phyloP scores from a whole-genome alignment of 2,329 filamentous ascomycete species.

The Aspergillus japonicus region DNA sequence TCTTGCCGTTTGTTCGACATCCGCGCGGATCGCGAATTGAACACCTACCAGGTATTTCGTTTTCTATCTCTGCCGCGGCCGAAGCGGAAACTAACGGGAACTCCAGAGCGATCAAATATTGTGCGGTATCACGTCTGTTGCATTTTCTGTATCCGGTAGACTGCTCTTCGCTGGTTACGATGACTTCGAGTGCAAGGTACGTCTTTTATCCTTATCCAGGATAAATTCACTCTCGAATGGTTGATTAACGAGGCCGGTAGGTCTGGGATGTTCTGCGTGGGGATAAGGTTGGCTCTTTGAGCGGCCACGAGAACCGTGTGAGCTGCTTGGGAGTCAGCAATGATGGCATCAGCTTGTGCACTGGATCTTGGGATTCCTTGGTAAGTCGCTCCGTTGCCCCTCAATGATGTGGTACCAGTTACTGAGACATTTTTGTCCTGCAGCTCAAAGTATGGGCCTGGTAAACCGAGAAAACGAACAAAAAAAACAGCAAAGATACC shows the following conservation, averaged over 20 bases:
- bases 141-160: slow-evolving; percentile 93
- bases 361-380: slow-evolving; percentile 98
- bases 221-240: background rate
- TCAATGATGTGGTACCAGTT: background rate
- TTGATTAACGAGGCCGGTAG: slow-evolving; percentile 50
- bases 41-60: slow-evolving; percentile 58
- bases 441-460: slow-evolving; percentile 88
- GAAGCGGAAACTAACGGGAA: slow-evolving; percentile 8
- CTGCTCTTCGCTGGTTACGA: slow-evolving; percentile 96
- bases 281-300: slow-evolving; percentile 93
- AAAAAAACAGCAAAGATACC: slow-evolving; percentile 37
- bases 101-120: slow-evolving; percentile 89
- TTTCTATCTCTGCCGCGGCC: background rate
- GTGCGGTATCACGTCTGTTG: slow-evolving; percentile 96
- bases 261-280: slow-evolving; percentile 97
- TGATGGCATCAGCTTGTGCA: slow-evolving; percentile 98
- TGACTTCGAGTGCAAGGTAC: slow-evolving; percentile 99
- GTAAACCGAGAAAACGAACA: slow-evolving; percentile 45
- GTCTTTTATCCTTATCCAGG: slow-evolving; percentile 25
- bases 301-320: slow-evolving; percentile 97
- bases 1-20: slow-evolving; percentile 98
- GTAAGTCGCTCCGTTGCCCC: slow-evolving; percentile 57
- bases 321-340: slow-evolving; percentile 99
- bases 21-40: slow-evolving; percentile 80
- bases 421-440: slow-evolving; percentile 18